These are phyloP conservation scores for Trapa incisa DNA, from an alignment of 345 rosid genomes.

Conservation along the genomic window DNA sequence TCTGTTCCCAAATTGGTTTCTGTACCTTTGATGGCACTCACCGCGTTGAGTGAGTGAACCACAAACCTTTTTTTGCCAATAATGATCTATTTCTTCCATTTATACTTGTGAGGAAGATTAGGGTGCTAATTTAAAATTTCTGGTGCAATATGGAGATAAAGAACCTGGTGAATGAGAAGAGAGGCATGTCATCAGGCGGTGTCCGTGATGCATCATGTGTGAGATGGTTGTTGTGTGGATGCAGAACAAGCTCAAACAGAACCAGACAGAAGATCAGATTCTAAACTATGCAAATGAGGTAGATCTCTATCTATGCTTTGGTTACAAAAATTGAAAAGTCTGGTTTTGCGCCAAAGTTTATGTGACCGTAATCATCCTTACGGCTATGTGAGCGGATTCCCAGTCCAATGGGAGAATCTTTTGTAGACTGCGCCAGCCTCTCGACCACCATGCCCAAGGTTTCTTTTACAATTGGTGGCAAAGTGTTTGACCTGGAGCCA, in stretches of 20 bases:
- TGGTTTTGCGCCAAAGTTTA: slow-evolving; percentile 1
- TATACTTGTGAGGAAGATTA: background rate
- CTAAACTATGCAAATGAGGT: slow-evolving; percentile 45
- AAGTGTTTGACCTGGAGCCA: slow-evolving; percentile 38
- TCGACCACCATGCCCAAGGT: slow-evolving; percentile 49
- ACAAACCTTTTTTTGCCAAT: background rate
- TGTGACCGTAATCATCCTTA: background rate
- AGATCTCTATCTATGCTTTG: background rate
- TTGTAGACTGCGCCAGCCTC: slow-evolving; percentile 42
- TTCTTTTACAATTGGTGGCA: slow-evolving; percentile 52
- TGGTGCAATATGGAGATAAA: slow-evolving; percentile 41
- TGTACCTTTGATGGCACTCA: slow-evolving; percentile 47
- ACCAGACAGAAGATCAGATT: slow-evolving; percentile 39
- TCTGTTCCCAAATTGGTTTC: slow-evolving; percentile 54
- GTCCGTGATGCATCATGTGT: slow-evolving; percentile 41
- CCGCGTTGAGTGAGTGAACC: slow-evolving; percentile 36
- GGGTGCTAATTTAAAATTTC: background rate
- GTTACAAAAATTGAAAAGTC: background rate
- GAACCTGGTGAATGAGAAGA: slow-evolving; percentile 36
- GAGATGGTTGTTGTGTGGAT: slow-evolving; percentile 66
- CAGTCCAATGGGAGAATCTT: slow-evolving; percentile 65
- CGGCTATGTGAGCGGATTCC: slow-evolving; percentile 62
- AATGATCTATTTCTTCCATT: background rate
- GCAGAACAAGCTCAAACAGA: slow-evolving; percentile 47
- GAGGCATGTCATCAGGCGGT: slow-evolving; percentile 15